A percentile compares a stretch with the other conserved stretches of the same genome.
Evolutionary conservation across 192 early-diverging fungal species (phyloP).

Genomic region (Gonapodya sp.): DNA sequence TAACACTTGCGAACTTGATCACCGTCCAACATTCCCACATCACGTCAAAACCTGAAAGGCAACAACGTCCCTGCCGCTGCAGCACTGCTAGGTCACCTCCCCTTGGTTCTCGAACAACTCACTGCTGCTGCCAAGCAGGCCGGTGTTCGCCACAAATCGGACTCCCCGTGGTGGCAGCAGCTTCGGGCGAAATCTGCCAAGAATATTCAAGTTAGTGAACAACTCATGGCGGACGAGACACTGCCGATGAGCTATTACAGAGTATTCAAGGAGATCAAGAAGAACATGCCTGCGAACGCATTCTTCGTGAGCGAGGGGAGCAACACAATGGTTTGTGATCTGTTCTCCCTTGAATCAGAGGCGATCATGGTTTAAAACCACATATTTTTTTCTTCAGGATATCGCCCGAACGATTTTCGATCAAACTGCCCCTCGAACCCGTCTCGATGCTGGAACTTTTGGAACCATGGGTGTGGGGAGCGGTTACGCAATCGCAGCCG

Average conservation of each 20-base stretch:
- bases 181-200: background rate
- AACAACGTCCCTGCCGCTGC: conserved; percentile 38
- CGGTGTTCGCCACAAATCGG: background rate
- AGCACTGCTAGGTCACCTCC: conserved; percentile 51
- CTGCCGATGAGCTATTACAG: conserved; percentile 57
- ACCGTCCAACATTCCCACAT: background rate
- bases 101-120: conserved; percentile 43
- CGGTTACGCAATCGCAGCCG: conserved; percentile 1
- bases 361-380: background rate
- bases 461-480: conserved; percentile 56
- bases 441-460: conserved; percentile 63
- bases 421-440: conserved; percentile 43
- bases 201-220: conserved; percentile 20
- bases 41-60: conserved; percentile 17
- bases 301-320: conserved; percentile 54
- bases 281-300: conserved; percentile 31
- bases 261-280: conserved; percentile 57
- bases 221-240: conserved; percentile 27
- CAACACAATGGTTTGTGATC: conserved; percentile 46
- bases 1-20: background rate
- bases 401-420: conserved; percentile 61
- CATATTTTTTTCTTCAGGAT: conserved; percentile 21
- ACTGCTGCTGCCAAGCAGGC: conserved; percentile 11
- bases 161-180: background rate
- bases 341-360: background rate